These are phyloP conservation scores for Spergularia azorica DNA, from an alignment of 179 eudicot species.

Conservation along the genomic window DNA sequence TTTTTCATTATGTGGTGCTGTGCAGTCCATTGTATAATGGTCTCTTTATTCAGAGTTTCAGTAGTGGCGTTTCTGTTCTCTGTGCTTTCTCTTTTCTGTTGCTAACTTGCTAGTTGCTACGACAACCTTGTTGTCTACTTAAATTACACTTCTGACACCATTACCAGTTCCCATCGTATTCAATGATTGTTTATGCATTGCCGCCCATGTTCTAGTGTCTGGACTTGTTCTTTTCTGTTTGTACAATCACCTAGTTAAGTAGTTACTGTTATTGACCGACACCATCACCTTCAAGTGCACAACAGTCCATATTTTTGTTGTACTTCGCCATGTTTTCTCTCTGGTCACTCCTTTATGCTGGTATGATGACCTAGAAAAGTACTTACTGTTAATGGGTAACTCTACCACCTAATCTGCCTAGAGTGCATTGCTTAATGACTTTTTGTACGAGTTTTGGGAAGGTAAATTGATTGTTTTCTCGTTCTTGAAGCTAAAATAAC, in stretches of 20 bases:
- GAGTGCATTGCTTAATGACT: neutral
- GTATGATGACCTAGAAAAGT: neutral
- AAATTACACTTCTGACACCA: no score
- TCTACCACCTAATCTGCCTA: neutral
- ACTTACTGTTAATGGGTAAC: neutral
- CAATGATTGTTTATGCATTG: neutral
- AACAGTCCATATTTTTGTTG: neutral
- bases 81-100: neutral
- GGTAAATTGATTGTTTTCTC: neutral
- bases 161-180: no score
- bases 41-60: neutral
- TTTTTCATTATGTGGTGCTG: neutral
- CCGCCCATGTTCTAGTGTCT: neutral
- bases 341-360: neutral
- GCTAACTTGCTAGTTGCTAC: neutral
- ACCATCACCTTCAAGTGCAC: neutral
- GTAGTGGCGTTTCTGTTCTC: neutral
- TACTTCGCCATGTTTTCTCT: constrained; percentile 6
- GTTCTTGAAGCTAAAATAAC: neutral
- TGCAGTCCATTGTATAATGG: neutral
- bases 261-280: neutral
- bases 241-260: neutral
- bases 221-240: neutral
- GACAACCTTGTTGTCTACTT: neutral
- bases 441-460: neutral